Base-by-base conservation (phyloP, 345 rosid genomes). In the Eutrema yunnanense region DNA sequence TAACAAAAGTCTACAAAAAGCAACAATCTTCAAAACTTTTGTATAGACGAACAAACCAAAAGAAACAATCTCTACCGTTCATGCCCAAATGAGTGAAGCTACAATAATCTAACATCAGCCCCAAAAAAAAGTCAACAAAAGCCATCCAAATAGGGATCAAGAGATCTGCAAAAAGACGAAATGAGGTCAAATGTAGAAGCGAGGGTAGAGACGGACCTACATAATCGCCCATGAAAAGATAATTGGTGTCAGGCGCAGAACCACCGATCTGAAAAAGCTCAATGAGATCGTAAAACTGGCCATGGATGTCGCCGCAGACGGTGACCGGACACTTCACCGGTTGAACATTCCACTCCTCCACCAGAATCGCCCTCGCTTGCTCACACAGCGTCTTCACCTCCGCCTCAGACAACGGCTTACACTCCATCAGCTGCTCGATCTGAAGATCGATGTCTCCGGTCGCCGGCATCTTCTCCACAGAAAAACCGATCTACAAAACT, bases 281-380 rank as follows among this genome's bases (percentile, higher is more conserved):
- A 67, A 90, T 72, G 49, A 93, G 89, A 81, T 93, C 98, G 73
- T 93, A 93, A 73, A 93, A 90, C 75, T 93, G 98, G 4, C 97
- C 98, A 60, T 93, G 98, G 53, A 93, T 93, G 74, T 93, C 97
- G 12, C 97, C 98, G 70, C 98, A 92, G 33, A 92, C 93, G 48
- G 98, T 92, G 65, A 92, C 98, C 56, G 98, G 98, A 80, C 98
- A 93, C 82, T 93, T 93, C 27, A 93, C 98, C 67, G 96, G 92
- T 82, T 93, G 98, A 60, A 93, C 98, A 90, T 93, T 93, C 92
- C 96, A 93, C 81, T 93, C 98, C 82, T 93, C 98, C 29, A 88
- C 96, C 16, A 93, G 87, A 78, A 93, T 84, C 80, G 90, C 89
- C 70, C 88, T 84, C 27, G 98, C 98, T 51, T 93, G 93, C 68